A percentile compares a stretch with the other conserved stretches of the same genome.
Evolutionary conservation across 1,284 basidiomycete species (phyloP).

Genomic region (Ustilago loliicola): DNA sequence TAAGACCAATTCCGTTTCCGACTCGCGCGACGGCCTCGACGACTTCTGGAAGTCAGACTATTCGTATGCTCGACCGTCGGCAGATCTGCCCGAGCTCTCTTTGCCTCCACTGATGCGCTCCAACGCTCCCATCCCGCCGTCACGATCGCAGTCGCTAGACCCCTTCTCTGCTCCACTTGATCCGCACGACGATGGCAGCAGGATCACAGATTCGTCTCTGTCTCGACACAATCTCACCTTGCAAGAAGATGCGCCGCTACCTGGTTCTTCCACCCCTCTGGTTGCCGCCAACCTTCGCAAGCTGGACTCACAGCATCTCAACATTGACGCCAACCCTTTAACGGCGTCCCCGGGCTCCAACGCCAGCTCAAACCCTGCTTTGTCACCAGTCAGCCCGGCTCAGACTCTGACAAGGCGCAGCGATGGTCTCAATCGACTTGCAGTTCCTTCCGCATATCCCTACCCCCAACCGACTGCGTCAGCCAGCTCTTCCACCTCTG

Average conservation of each 20-base stretch:
- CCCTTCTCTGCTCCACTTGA: conserved; percentile 21
- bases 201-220: neutral
- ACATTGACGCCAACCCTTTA: neutral
- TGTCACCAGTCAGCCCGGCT: conserved; percentile 13
- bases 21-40: conserved; percentile 13
- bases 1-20: neutral
- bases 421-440: conserved; percentile 10
- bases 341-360: conserved; percentile 1
- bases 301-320: conserved; percentile 29
- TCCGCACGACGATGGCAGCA: neutral
- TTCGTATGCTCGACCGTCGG: conserved; percentile 30
- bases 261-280: conserved; percentile 11
- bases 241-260: neutral
- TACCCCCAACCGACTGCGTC: conserved; percentile 17
- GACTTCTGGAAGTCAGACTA: conserved; percentile 44
- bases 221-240: neutral
- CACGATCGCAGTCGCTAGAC: conserved; percentile 42
- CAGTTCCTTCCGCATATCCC: conserved; percentile 5
- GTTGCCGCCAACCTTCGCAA: conserved; percentile 40
- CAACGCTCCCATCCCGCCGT: conserved; percentile 43
- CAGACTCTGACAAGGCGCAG: conserved; percentile 18
- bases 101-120: conserved; percentile 41
- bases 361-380: conserved; percentile 10
- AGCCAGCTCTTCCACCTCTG: conserved; percentile 29
- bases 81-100: conserved; percentile 9